These are phyloP conservation scores for Nidula niveotomentosa DNA, from an alignment of 1,284 basidiomycete genomes.

Conservation along the genomic window DNA sequence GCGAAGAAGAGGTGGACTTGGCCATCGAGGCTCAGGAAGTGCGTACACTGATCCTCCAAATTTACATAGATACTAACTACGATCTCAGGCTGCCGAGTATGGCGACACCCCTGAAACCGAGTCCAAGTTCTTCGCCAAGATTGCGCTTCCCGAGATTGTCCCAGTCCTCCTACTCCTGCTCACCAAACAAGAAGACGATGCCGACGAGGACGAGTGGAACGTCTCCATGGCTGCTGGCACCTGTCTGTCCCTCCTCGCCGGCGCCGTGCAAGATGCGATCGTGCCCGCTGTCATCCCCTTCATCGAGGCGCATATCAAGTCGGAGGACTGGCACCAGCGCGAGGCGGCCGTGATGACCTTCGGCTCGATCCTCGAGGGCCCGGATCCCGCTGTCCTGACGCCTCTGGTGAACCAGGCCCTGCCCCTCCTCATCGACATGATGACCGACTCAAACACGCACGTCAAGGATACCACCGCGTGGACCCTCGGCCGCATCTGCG, in stretches of 20 bases:
- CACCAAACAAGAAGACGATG: constrained; percentile 94
- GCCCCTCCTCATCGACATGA: constrained; percentile 94
- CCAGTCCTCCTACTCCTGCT: constrained; percentile 91
- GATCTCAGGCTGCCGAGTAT: constrained; percentile 78
- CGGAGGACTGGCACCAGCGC: constrained; percentile 90
- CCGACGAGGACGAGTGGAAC: constrained; percentile 99
- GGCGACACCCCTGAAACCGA: constrained; percentile 89
- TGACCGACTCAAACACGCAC: constrained; percentile 81
- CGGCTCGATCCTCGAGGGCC: constrained; percentile 96
- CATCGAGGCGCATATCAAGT: constrained; percentile 95
- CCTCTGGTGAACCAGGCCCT: constrained; percentile 95
- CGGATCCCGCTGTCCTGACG: constrained; percentile 83
- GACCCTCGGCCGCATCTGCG: constrained; percentile 96
- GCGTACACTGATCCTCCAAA: constrained; percentile 15
- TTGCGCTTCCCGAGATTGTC: constrained; percentile 92
- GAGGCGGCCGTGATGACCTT: constrained; percentile 99
- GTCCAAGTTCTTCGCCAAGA: constrained; percentile 91
- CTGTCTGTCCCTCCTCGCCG: constrained; percentile 87
- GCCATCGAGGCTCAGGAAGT: constrained; percentile 93
- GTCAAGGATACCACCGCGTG: constrained; percentile 99
- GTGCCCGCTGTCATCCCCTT: constrained; percentile 96
- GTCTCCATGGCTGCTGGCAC: constrained; percentile 98
- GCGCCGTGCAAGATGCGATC: constrained; percentile 89
- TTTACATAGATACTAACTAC: constrained; percentile 6
- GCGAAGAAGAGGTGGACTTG: constrained; percentile 95